A percentile compares a stretch with the other conserved stretches of the same genome.
phyloP scores from a whole-genome alignment of 495 filamentous ascomycete species.

The Neurospora discreta region DNA sequence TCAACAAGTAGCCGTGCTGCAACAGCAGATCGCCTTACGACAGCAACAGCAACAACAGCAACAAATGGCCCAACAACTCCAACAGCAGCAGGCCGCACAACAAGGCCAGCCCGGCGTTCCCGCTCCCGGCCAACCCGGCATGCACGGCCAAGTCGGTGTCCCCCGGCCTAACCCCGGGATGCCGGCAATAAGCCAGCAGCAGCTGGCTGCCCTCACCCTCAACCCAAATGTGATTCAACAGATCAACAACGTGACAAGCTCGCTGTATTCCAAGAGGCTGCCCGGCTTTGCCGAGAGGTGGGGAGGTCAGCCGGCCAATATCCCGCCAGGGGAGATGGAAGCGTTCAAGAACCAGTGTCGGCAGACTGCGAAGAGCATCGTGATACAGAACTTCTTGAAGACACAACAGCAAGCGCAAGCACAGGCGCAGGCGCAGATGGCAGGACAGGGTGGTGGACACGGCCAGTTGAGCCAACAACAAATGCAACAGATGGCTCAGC shows the following conservation, averaged over 20 bases:
- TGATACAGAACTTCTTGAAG: constrained; percentile 9
- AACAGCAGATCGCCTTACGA: constrained; percentile 30
- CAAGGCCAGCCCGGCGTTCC: neutral
- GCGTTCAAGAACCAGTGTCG: constrained; percentile 19
- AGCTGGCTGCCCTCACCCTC: constrained; percentile 8
- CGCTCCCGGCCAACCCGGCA: neutral
- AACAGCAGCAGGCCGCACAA: constrained; percentile 9
- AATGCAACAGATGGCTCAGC: neutral
- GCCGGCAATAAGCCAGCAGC: constrained; percentile 20
- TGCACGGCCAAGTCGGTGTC: neutral
- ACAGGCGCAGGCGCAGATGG: constrained; percentile 16
- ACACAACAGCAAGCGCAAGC: constrained; percentile 29
- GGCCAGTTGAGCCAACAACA: neutral
- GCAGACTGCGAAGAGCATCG: constrained; percentile 14
- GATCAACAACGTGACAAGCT: constrained; percentile 23
- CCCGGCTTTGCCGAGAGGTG: constrained; percentile 30
- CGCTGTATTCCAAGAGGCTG: constrained; percentile 38
- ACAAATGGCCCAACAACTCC: constrained; percentile 25
- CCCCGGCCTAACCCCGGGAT: neutral
- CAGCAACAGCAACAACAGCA: constrained; percentile 30
- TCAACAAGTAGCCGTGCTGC: constrained; percentile 13
- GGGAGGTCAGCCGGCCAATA: constrained; percentile 17
- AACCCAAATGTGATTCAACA: constrained; percentile 9
- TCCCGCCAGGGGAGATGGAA: constrained; percentile 22
- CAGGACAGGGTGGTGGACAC: constrained; percentile 9